Evolutionary conservation across 495 filamentous ascomycete species (phyloP).

Genomic region (Xanthoparmelia taractica): DNA sequence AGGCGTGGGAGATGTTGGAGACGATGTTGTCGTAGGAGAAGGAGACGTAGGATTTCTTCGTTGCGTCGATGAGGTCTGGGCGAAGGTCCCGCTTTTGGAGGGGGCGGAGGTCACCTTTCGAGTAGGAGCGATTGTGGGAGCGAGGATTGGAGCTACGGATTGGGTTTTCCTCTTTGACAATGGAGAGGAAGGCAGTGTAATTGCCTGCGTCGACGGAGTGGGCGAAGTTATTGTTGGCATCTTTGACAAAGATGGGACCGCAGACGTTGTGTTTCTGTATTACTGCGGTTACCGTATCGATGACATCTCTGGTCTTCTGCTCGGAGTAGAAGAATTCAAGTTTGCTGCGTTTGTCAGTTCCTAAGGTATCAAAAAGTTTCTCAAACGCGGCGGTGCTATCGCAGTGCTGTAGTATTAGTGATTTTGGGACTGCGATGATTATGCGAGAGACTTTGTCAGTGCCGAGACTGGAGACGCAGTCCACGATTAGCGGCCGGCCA

Average conservation of each 20-base stretch:
- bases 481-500: background rate
- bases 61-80: conserved; percentile 1
- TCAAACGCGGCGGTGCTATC: background rate
- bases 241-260: conserved; percentile 2
- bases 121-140: background rate
- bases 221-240: conserved; percentile 2
- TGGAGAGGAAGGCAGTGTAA: conserved; percentile 5
- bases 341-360: conserved; percentile 1
- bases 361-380: background rate
- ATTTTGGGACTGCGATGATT: background rate
- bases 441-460: conserved; percentile 3
- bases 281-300: background rate
- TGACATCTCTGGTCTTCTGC: conserved; percentile 3
- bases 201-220: conserved; percentile 3
- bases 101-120: conserved; percentile 1
- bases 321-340: conserved; percentile 1
- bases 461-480: conserved; percentile 2
- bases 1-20: conserved; percentile 6
- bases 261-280: background rate
- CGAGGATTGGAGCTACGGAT: conserved; percentile 2
- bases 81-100: conserved; percentile 4
- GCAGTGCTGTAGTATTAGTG: background rate
- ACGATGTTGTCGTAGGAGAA: conserved; percentile 9
- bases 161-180: conserved; percentile 3
- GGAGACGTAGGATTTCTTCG: conserved; percentile 7